Evolutionary conservation across 257 asterid genomes (phyloP), one percentile per base, ranked within the genome.

Genomic region (Nicotiana otophora): DNA sequence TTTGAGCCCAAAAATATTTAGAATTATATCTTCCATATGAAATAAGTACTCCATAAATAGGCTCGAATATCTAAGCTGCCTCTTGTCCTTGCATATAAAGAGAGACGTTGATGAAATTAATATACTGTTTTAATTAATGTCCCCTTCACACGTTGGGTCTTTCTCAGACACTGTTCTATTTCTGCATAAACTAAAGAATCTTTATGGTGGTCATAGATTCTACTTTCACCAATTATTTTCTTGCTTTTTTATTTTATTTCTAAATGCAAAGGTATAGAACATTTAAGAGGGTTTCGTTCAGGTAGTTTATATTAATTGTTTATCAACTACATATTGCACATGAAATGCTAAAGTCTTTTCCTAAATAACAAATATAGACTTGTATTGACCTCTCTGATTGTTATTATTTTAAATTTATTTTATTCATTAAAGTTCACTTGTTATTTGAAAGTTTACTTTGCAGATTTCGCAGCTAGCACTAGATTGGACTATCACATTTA

Each of bases 101-200:
- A 87, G 61, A 87, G 86, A 87, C 88, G 86, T 84, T 87, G 86
- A 81, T 48, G 51, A 58, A 5, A 6, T 70, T 70, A 10, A 30
- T 65, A 28, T 60, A 64, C 7, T 46, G 5, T 23, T 33, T 36
- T 15, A 20, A 11, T 12, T 15, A 20, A 11, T 12, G 28, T 36
- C 10, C 46, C 28, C 15, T 57, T 39, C 89, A 78, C 81, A 74
- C 76, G 78, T 83, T 36, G 68, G 23, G 69, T 23, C 84, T 42
- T 23, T 75, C 67, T 79, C 36, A n/a, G 80, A 48, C 62, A 74
- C 61, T 3, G 23, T 75, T 74, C 42, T 48, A 48, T 48, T 74
- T 46, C 42, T 26, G 62, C 39, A 48, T 42, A 51, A 51, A 26
- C 26, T 23, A 74, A 36, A 74, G 79, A 48, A 48, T 74, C 80